These are phyloP conservation scores for Beauveria sp. DNA, from an alignment of 2,329 filamentous ascomycete genomes.

Conservation along the genomic window DNA sequence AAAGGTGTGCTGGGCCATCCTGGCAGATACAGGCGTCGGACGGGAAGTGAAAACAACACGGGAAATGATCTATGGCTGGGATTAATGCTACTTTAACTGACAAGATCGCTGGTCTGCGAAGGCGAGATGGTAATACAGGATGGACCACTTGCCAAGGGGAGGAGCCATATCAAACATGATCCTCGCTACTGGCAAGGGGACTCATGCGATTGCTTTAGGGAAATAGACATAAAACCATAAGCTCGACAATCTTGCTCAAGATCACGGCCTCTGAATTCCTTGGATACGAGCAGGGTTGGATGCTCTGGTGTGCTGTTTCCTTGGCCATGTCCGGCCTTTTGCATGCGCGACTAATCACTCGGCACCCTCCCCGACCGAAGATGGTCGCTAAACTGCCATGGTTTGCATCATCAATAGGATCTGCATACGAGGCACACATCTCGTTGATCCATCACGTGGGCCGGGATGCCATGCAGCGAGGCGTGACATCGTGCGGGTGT, in stretches of 20 bases:
- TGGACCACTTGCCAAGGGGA: neutral
- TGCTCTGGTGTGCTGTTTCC: neutral
- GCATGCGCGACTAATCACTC: neutral
- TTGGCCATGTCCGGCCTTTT: neutral
- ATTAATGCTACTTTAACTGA: neutral
- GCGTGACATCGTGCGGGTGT: conserved; percentile 2
- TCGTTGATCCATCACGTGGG: conserved; percentile 9
- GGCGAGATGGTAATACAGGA: neutral
- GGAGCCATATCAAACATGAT: neutral
- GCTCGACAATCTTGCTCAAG: neutral
- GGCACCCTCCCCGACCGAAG: neutral
- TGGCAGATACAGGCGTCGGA: neutral
- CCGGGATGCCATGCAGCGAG: conserved; percentile 3
- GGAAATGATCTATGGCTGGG: neutral
- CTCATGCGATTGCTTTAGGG: neutral
- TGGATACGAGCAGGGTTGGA: neutral
- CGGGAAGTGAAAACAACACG: neutral
- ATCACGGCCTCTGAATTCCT: neutral
- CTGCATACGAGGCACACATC: conserved; percentile 8
- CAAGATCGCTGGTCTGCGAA: neutral
- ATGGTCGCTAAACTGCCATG: neutral
- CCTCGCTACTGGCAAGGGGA: neutral
- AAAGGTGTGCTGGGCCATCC: neutral
- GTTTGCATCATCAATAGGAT: neutral
- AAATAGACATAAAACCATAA: neutral